Evolutionary conservation across 495 filamentous ascomycete species (phyloP).

Genomic region (Hypoxylon trugodes): DNA sequence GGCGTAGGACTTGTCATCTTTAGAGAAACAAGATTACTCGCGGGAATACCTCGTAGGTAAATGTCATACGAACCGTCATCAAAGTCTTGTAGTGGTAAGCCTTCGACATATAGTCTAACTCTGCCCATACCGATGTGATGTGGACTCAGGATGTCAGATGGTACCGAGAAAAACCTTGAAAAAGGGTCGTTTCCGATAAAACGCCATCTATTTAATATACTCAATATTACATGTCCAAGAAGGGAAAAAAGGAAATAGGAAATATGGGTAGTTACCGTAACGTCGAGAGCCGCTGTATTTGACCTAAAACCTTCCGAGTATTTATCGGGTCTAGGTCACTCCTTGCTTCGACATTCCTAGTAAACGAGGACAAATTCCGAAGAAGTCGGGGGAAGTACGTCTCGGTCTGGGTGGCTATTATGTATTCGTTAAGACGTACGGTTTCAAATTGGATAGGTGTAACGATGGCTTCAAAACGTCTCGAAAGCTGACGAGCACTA

Average conservation of each 20-base stretch:
- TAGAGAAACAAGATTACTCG: constrained; percentile 35
- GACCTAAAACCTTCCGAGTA: constrained; percentile 25
- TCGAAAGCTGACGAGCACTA: constrained; percentile 32
- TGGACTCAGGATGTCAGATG: constrained; percentile 30
- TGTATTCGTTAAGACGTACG: constrained; percentile 28
- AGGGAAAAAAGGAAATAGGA: neutral
- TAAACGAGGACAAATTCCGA: constrained; percentile 33
- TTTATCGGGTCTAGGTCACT: constrained; percentile 37
- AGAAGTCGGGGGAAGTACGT: constrained; percentile 20
- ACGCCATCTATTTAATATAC: constrained; percentile 26
- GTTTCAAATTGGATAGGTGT: constrained; percentile 42
- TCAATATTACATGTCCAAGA: constrained; percentile 8
- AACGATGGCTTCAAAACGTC: constrained; percentile 36
- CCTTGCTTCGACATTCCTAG: constrained; percentile 33
- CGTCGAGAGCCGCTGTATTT: constrained; percentile 33
- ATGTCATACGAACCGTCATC: constrained; percentile 10
- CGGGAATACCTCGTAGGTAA: constrained; percentile 35
- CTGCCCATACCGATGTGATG: constrained; percentile 4
- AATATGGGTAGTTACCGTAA: constrained; percentile 31
- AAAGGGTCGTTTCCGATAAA: constrained; percentile 23
- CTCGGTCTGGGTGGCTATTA: constrained; percentile 30
- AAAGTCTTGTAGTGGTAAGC: constrained; percentile 33
- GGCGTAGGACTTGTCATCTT: constrained; percentile 37
- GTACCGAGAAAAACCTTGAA: constrained; percentile 26
- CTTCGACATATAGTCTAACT: constrained; percentile 42